Evolutionary conservation across 768 basidiomycete genomes (phyloP).

Genomic region (Tylopilus felleus): DNA sequence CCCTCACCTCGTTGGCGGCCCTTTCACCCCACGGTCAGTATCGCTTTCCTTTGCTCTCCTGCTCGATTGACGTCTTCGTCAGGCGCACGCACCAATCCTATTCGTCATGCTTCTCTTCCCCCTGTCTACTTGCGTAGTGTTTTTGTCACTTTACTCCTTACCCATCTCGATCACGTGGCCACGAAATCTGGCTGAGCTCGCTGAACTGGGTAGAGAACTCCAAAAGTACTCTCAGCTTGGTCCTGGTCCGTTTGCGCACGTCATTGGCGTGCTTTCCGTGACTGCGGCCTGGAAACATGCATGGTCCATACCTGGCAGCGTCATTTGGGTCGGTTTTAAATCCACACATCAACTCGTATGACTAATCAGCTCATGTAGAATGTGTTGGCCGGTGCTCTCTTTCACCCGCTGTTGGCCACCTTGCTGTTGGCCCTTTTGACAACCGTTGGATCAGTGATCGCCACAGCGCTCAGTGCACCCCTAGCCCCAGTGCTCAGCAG

Average conservation of each 20-base stretch:
- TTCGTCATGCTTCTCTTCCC: constrained; percentile 66
- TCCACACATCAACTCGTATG: constrained; percentile 4
- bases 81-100: constrained; percentile 62
- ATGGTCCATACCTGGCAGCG: constrained; percentile 94
- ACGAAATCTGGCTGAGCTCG: constrained; percentile 68
- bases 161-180: constrained; percentile 79
- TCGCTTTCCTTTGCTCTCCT: not conserved
- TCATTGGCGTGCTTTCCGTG: constrained; percentile 76
- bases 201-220: constrained; percentile 69
- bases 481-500: constrained; percentile 79
- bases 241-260: constrained; percentile 61
- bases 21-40: constrained; percentile 36
- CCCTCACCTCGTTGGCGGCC: constrained; percentile 29
- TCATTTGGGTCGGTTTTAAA: constrained; percentile 67
- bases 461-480: constrained; percentile 78
- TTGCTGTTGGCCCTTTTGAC: constrained; percentile 81
- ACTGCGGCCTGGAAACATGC: constrained; percentile 95
- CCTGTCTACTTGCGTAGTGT: constrained; percentile 57
- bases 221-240: constrained; percentile 78
- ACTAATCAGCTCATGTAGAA: constrained; percentile 51
- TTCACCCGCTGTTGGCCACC: constrained; percentile 80
- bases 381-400: constrained; percentile 82
- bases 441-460: constrained; percentile 78
- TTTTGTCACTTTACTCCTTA: constrained; percentile 48
- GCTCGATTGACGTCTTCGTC: constrained; percentile 8